Percentiles rank a stretch among this genome's conserved stretches.
These are phyloP conservation scores for Pseudocohnilembus persalinus DNA, from an alignment of 169 alveolate genomes.

Conservation along the genomic window DNA sequence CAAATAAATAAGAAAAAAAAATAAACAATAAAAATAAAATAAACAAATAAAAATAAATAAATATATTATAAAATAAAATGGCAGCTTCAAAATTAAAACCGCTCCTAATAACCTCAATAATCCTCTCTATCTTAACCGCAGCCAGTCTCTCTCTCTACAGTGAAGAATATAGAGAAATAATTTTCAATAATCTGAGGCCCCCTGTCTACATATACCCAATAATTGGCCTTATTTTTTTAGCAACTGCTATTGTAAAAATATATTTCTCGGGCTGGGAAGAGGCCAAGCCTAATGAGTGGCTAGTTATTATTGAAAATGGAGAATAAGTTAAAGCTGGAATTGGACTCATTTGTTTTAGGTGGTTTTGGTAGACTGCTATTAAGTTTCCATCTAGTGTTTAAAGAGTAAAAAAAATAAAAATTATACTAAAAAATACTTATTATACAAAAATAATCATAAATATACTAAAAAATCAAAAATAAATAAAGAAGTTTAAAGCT, in stretches of 20 bases:
- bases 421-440: too few relatives aligned
- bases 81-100: background rate
- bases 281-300: background rate
- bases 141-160: background rate
- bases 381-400: background rate
- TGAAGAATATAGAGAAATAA: background rate
- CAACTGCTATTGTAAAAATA: background rate
- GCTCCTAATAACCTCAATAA: background rate
- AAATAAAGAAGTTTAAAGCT: too few relatives aligned
- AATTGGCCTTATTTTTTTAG: background rate
- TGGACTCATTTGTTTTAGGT: background rate
- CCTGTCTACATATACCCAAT: background rate
- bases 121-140: background rate
- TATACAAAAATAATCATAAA: too few relatives aligned
- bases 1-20: too few relatives aligned
- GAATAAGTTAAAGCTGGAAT: background rate
- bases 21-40: too few relatives aligned
- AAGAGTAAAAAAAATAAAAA: background rate
- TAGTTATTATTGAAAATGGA: background rate
- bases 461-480: too few relatives aligned
- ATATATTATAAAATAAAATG: background rate
- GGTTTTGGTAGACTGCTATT: background rate
- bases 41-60: too few relatives aligned
- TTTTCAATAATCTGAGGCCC: background rate
- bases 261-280: background rate